phyloP scores from a whole-genome alignment of 768 basidiomycete species.

The Leucosporidium yakuticum region DNA sequence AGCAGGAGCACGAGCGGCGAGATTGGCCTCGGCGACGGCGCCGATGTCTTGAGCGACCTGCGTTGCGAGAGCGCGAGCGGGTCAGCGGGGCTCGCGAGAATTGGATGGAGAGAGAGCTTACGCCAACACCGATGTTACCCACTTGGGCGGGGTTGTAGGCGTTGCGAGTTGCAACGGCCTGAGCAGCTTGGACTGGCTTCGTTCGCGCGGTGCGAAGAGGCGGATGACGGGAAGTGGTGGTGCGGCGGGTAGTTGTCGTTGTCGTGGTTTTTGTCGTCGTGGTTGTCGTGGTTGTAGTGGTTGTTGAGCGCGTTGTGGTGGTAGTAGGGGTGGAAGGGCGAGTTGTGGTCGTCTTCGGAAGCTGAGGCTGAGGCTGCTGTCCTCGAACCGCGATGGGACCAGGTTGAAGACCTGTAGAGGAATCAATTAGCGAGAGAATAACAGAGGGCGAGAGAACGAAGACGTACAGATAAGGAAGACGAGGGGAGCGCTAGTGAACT shows the following conservation, averaged over 20 bases:
- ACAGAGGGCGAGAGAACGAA: too few relatives aligned
- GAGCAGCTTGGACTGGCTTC: neutral
- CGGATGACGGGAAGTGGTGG: neutral
- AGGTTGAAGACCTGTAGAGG: constrained; percentile 15
- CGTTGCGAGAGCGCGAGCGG: neutral
- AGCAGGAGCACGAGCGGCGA: neutral
- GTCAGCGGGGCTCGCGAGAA: neutral
- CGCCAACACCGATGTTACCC: too few relatives aligned
- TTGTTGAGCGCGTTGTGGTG: neutral
- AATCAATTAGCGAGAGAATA: neutral
- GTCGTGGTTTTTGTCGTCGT: neutral
- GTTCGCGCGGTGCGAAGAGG: neutral
- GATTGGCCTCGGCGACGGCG: neutral
- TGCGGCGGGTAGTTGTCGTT: neutral
- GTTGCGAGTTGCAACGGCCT: neutral
- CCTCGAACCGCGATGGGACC: constrained; percentile 3
- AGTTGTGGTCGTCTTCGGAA: neutral
- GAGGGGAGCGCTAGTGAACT: too few relatives aligned
- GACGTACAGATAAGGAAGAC: too few relatives aligned
- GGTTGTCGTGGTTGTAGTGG: neutral
- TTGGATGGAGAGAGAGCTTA: neutral
- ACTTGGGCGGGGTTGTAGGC: neutral
- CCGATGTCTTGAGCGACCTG: neutral
- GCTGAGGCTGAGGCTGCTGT: neutral
- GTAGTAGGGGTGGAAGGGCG: neutral